A percentile compares a stretch with the other conserved stretches of the same genome.
These are phyloP conservation scores for Pinus tabuliformis DNA, from an alignment of 75 land plant genomes.

Conservation along the genomic window DNA sequence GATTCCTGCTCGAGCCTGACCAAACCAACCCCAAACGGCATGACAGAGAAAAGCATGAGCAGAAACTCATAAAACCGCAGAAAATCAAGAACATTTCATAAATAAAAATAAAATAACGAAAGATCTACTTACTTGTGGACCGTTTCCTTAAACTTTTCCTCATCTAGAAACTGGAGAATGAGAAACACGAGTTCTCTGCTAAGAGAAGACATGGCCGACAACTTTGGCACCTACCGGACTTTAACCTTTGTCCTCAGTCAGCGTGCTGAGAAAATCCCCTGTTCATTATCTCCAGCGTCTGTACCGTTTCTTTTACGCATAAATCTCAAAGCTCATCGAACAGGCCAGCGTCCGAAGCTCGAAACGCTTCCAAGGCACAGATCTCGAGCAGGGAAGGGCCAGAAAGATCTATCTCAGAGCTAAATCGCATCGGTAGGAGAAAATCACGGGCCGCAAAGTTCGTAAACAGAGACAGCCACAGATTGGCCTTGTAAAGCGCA, in stretches of 20 bases:
- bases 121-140: slow-evolving; percentile 47
- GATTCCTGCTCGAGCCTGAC: slow-evolving; percentile 45
- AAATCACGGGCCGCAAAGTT: slow-evolving; percentile 1
- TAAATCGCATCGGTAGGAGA: background rate
- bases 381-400: background rate
- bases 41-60: background rate
- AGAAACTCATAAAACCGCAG: background rate
- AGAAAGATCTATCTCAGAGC: background rate
- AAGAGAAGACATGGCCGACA: slow-evolving; percentile 37
- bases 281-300: background rate
- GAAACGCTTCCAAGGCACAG: background rate
- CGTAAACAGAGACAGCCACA: background rate
- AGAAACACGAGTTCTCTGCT: slow-evolving; percentile 52
- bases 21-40: background rate
- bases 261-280: background rate
- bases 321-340: background rate
- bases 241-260: background rate
- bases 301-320: background rate
- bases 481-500: background rate
- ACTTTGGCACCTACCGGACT: background rate
- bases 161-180: slow-evolving; percentile 45
- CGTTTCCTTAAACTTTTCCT: slow-evolving; percentile 53
- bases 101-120: background rate
- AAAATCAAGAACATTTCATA: background rate
- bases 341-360: background rate